Evolutionary conservation across 2,329 filamentous ascomycete genomes (phyloP), one percentile per base, ranked within the genome.

Genomic region (Macrophomina phaseolina): DNA sequence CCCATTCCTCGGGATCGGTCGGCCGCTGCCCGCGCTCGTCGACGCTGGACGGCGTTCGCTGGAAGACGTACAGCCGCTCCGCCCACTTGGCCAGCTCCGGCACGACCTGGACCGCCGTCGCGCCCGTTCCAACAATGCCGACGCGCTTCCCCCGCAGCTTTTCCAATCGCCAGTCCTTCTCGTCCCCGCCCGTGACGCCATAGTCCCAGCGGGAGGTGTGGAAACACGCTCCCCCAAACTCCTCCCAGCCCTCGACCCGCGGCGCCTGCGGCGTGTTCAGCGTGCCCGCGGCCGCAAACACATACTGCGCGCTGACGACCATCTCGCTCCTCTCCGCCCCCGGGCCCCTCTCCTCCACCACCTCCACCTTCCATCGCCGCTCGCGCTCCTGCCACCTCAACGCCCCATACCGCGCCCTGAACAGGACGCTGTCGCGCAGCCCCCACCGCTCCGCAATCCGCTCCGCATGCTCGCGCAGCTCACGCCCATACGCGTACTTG

Each of bases 351-450:
- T 75, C 18, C 71, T 78, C 65, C 45, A 65, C 4, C 65, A 79
- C 53, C 32, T 72, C 69, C 60, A 79, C 67, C 45, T 69, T 49
- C 79, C 80, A 83, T 18, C 68, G 32, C 28, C 72, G 70, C 30
- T 67, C 71, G 1, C 70, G 73, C 0, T 83, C 82, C 66, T 86
- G 77, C 85, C 85, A 88, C 85, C 67, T 88, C 8, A 82, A 68
- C 42, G 71, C 72, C 0, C 78, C 81, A 69, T 73, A 82, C 1
- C 70, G 67, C 1, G 79, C 77, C 1, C 70, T 69, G 5, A 67
- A 68, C 11, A 82, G 69, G 40, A 72, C 71, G 0, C 78, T 81
- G 1, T 28, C 53, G 2, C 1, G 5, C 2, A 86, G 86, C 51
- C 81, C 73, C 73, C 83, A 82, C n/a, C 76, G 72, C 46, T 81